phyloP scores from a whole-genome alignment of 805 yeast genomes.

The Ogataea trehalophila region DNA sequence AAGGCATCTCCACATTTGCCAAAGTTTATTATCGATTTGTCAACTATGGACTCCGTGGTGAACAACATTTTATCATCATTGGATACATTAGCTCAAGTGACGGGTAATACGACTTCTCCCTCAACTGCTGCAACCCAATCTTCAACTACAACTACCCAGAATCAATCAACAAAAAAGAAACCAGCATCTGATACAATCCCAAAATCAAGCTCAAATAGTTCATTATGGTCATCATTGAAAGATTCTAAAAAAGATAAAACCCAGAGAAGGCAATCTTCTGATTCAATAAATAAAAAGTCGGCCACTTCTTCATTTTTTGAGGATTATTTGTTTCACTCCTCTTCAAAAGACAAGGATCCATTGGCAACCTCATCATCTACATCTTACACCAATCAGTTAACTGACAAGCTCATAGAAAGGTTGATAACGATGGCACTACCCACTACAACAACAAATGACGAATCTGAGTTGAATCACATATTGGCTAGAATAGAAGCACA shows the following conservation, averaged over 20 bases:
- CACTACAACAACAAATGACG: slow-evolving; percentile 45
- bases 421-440: slow-evolving; percentile 71
- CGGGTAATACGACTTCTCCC: neutral
- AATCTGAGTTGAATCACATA: slow-evolving; percentile 31
- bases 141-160: neutral
- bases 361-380: slow-evolving; percentile 4
- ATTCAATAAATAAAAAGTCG: neutral
- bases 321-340: slow-evolving; percentile 16
- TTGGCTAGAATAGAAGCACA: slow-evolving; percentile 56
- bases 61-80: slow-evolving; percentile 24
- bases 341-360: slow-evolving; percentile 9
- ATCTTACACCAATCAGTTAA: slow-evolving; percentile 28
- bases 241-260: slow-evolving; percentile 1
- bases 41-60: slow-evolving; percentile 26
- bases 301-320: slow-evolving; percentile 16
- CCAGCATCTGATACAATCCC: neutral
- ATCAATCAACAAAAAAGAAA: neutral
- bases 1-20: no score
- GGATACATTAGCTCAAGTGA: slow-evolving; percentile 18
- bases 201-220: slow-evolving; percentile 7
- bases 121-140: neutral
- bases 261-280: neutral
- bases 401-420: slow-evolving; percentile 71
- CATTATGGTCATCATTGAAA: slow-evolving; percentile 14
- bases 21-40: no score